Evolutionary conservation across 148 eudicot genomes (phyloP).

Genomic region (Talinum fruticosum): DNA sequence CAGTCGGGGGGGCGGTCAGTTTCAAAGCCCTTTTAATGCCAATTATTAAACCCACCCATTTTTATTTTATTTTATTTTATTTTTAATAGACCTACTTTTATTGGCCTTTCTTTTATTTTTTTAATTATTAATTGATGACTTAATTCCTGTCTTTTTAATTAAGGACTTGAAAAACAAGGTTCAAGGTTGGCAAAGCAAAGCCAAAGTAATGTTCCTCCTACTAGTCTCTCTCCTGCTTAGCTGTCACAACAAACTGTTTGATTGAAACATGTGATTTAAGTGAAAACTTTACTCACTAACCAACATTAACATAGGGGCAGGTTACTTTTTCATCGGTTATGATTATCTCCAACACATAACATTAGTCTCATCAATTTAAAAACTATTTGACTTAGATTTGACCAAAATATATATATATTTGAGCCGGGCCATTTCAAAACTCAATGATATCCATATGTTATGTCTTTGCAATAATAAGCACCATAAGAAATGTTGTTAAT

Average conservation of each 20-base stretch:
- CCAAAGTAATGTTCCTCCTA: background rate
- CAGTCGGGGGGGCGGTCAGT: background rate
- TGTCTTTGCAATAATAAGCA: too few species aligned
- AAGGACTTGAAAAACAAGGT: constrained; percentile 8
- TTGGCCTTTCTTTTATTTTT: background rate
- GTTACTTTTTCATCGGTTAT: background rate
- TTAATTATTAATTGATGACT: background rate
- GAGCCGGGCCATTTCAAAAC: background rate
- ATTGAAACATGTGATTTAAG: constrained; percentile 6
- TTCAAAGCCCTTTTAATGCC: background rate
- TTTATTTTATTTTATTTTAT: too few species aligned
- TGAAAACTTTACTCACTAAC: constrained; percentile 7
- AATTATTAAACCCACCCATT: background rate
- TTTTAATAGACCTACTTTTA: too few species aligned
- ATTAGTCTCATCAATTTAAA: background rate
- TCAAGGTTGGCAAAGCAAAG: constrained; percentile 4
- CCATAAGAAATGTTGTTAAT: too few species aligned
- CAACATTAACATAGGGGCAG: background rate
- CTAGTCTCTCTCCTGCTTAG: background rate
- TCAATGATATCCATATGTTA: too few species aligned
- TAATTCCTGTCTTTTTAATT: background rate
- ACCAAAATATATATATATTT: too few species aligned
- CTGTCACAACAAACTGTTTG: constrained; percentile 14
- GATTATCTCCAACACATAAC: background rate
- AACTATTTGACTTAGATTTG: too few species aligned